Evolutionary conservation across 2,329 filamentous ascomycete species (phyloP).

Genomic region (Aspergillus ochraceus): DNA sequence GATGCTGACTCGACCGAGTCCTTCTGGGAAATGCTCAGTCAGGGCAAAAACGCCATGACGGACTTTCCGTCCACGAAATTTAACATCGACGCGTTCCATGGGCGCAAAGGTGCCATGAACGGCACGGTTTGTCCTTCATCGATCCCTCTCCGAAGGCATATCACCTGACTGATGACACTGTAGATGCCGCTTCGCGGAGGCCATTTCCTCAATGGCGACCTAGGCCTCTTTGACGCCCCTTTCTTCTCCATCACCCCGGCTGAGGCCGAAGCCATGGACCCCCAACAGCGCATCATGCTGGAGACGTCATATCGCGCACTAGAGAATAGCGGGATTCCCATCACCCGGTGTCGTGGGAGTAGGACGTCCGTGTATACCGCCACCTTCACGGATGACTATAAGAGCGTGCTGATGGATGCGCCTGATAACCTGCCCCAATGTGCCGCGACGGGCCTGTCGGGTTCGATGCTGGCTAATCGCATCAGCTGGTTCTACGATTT

Average conservation of each 20-base stretch:
- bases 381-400: neutral
- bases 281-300: neutral
- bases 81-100: neutral
- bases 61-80: too few relatives aligned
- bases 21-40: neutral
- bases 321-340: neutral
- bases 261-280: neutral
- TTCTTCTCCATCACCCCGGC: neutral
- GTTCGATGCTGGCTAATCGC: neutral
- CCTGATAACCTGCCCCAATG: neutral
- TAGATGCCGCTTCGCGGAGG: too few relatives aligned
- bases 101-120: too few relatives aligned
- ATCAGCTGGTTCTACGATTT: slow-evolving; percentile 9
- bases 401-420: neutral
- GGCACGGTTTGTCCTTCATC: too few relatives aligned
- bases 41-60: neutral
- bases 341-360: neutral
- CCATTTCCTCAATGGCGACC: neutral
- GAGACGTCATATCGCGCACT: neutral
- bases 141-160: too few relatives aligned
- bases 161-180: too few relatives aligned
- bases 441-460: neutral
- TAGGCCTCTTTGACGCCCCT: neutral
- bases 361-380: neutral
- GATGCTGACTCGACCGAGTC: neutral